A percentile compares a stretch with the other conserved stretches of the same genome.
Evolutionary conservation across 305 asterid species (phyloP).

Genomic region (Rubia peregrina): DNA sequence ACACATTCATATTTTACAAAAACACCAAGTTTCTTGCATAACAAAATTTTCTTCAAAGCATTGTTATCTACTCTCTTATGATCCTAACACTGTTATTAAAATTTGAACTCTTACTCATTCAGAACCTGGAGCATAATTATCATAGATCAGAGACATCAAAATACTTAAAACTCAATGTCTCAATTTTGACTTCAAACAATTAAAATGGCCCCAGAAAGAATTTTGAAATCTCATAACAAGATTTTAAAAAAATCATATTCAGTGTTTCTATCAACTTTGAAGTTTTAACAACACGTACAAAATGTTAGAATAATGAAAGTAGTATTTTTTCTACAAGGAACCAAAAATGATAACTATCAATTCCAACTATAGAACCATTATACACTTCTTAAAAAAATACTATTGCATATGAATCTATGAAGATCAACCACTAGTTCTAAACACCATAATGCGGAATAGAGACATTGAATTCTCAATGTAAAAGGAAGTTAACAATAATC

Average conservation of each 20-base stretch:
- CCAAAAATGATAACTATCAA: background rate
- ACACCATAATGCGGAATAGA: background rate
- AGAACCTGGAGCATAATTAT: conserved; percentile 27
- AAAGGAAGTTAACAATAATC: background rate
- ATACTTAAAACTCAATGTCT: conserved; percentile 14
- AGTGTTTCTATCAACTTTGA: background rate
- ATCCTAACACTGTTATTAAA: too few species aligned
- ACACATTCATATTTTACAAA: too few species aligned
- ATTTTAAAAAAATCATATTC: background rate
- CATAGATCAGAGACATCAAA: background rate
- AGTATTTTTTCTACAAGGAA: too few species aligned
- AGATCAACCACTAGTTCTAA: background rate
- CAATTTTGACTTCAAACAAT: background rate
- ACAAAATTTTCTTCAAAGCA: too few species aligned
- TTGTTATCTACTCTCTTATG: too few species aligned
- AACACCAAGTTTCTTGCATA: too few species aligned
- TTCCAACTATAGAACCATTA: background rate
- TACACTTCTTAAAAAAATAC: background rate
- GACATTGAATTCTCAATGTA: conserved; percentile 1
- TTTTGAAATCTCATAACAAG: background rate
- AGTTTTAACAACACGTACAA: background rate
- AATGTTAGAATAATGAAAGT: too few species aligned
- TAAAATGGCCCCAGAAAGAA: background rate
- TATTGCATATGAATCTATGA: too few species aligned
- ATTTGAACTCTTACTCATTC: conserved; percentile 22